Evolutionary conservation across 306 rosid species (phyloP), one percentile per base, ranked within the genome.

Genomic region (Quercus variabilis): DNA sequence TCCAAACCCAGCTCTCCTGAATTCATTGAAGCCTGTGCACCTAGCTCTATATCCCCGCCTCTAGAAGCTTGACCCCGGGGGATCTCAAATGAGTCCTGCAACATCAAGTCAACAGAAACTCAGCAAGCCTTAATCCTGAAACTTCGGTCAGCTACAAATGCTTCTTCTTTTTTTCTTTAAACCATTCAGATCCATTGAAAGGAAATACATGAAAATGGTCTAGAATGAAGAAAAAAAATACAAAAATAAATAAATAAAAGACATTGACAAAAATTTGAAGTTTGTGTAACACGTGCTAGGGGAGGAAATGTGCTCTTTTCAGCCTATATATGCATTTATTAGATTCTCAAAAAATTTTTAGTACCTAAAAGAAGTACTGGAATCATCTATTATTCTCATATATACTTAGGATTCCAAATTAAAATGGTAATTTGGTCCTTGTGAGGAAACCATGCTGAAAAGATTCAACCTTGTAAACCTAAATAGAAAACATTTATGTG

Each of bases 81-180:
- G 82, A 94, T 86, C 76, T 94, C 99, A 80, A 92, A 91, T 5
- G 99, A 92, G 79, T 90, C 95, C 99, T 94, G 82, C 83, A 82
- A 81, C 74, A 82, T 43, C 69, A 75, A 52, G 43, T 83, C 77
- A 80, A 69, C 33, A 73, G 64, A 71, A 46, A 51, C 33, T 78
- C 79, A 73, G 23, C 5, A 35, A 35, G 26, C 52, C 1, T 18
- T 5, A 63, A 15, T 63, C 41, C 72, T 64, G 19, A 67, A 67
- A 68, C 15, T 68, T 33, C 23, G 9, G 51, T 68, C 51, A 38
- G 33, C 31, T 23, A 12, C 31, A 60, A 60, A 60, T 60, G 9
- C 9, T 5, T 14, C 15, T 63, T 26, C 1, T 23, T 25, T 13
- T 33, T 13, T 63, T 3, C 17, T 26, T 2, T 41, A 41, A 41